Evolutionary conservation across 2,329 filamentous ascomycete species (phyloP).

Genomic region (Claviceps capensis): DNA sequence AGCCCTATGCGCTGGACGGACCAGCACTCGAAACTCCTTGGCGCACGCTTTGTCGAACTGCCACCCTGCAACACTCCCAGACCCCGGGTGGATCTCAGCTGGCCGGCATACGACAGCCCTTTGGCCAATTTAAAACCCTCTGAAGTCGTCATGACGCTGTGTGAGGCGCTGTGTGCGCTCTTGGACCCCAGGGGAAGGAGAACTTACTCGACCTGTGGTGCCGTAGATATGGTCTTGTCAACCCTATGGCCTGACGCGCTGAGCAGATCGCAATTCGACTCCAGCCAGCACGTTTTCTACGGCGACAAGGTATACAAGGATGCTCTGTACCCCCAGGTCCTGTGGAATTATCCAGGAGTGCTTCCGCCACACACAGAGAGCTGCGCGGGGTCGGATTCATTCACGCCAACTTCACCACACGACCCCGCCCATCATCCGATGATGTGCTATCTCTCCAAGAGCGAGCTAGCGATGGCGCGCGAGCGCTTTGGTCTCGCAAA

Average conservation of each 20-base stretch:
- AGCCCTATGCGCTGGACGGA: conserved; percentile 44
- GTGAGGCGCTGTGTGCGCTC: conserved; percentile 29
- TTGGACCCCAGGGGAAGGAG: conserved; percentile 16
- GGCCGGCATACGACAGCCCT: conserved; percentile 21
- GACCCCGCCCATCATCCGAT: conserved; percentile 18
- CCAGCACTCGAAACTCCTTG: conserved; percentile 32
- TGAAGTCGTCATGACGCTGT: conserved; percentile 27
- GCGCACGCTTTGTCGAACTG: conserved; percentile 29
- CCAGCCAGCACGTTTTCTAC: conserved; percentile 37
- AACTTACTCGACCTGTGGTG: conserved; percentile 17
- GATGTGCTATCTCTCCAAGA: conserved; percentile 34
- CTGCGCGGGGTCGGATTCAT: conserved; percentile 15
- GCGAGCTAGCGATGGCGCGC: conserved; percentile 31
- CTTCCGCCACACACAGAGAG: conserved; percentile 13
- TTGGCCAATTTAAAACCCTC: conserved; percentile 22
- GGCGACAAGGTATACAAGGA: conserved; percentile 30
- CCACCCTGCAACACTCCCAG: conserved; percentile 27
- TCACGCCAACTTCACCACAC: conserved; percentile 7
- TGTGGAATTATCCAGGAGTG: conserved; percentile 30
- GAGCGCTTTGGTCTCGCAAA: conserved; percentile 32
- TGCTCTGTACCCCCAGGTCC: conserved; percentile 32
- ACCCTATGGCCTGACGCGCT: conserved; percentile 30
- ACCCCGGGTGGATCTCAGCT: conserved; percentile 19
- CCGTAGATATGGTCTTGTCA: conserved; percentile 30
- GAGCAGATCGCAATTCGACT: conserved; percentile 13